Conservation (phyloP, 106 monocot species). For the Allium cepa region DNA sequence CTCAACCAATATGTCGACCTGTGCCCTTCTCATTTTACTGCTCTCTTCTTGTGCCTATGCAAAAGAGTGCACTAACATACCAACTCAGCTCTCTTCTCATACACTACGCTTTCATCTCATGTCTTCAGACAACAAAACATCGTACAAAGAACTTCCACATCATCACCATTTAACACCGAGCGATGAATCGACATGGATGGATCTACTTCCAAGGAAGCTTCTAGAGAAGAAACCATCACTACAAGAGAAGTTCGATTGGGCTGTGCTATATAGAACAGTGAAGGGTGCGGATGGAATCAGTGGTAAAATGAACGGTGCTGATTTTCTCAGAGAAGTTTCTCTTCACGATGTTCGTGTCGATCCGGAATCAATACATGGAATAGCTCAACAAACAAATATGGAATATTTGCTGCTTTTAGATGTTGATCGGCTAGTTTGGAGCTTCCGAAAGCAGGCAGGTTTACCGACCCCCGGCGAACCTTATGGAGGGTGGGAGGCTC, state of each 20-base stretch:
- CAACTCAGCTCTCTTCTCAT: conserved; percentile 56
- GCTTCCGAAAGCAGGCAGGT: conserved; percentile 70
- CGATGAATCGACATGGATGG: conserved; percentile 72
- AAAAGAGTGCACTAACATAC: conserved; percentile 75
- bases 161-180: conserved; percentile 42
- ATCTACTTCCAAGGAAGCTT: conserved; percentile 44
- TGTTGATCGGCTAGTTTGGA: conserved; percentile 73
- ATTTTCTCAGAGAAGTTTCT: conserved; percentile 57
- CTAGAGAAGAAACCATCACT: conserved; percentile 9
- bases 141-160: conserved; percentile 4
- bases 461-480: conserved; percentile 43
- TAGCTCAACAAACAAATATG: conserved; percentile 78
- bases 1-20: no score
- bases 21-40: no score
- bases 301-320: background rate
- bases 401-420: conserved; percentile 84
- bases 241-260: conserved; percentile 51
- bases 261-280: conserved; percentile 50
- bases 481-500: conserved; percentile 87
- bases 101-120: conserved; percentile 34
- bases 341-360: conserved; percentile 77
- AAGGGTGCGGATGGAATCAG: conserved; percentile 13
- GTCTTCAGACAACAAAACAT: conserved; percentile 13
- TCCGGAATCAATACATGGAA: conserved; percentile 53
- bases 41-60: background rate